Percentiles rank a stretch among this genome's conserved stretches.
phyloP scores from a whole-genome alignment of 306 rosid genomes.

The Lagenaria siceraria region DNA sequence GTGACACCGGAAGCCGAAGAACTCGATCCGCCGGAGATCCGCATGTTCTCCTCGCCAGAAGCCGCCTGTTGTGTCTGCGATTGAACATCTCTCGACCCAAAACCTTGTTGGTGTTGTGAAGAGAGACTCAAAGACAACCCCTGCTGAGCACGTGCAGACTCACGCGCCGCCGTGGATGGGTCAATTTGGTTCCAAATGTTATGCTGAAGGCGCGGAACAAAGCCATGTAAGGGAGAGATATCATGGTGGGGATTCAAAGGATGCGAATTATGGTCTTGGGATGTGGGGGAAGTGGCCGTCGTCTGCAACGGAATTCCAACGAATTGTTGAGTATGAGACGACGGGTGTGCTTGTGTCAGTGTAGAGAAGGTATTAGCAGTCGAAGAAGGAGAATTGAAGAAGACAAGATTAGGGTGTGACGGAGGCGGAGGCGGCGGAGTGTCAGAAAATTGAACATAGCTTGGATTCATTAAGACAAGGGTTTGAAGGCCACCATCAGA shows the following conservation, averaged over 20 bases:
- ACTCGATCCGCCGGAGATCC: conserved; percentile 45
- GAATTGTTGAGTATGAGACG: conserved; percentile 53
- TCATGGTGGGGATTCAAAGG: conserved; percentile 37
- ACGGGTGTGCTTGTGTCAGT: conserved; percentile 24
- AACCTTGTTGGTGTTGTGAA: conserved; percentile 46
- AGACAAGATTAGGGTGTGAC: conserved; percentile 29
- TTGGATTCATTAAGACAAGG: conserved; percentile 79
- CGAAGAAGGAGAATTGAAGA: conserved; percentile 41
- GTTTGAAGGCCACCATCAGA: conserved; percentile 78
- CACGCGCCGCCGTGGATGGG: conserved; percentile 57
- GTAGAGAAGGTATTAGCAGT: conserved; percentile 14
- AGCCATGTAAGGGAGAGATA: conserved; percentile 73
- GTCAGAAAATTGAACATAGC: conserved; percentile 68
- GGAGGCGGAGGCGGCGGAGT: conserved; percentile 37
- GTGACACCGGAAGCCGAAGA: conserved; percentile 59
- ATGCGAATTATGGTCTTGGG: conserved; percentile 40
- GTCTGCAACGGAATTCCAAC: conserved; percentile 50
- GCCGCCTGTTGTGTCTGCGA: conserved; percentile 14
- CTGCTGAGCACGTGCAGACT: conserved; percentile 48
- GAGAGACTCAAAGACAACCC: conserved; percentile 65
- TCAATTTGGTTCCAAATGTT: conserved; percentile 61
- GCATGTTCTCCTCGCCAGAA: conserved; percentile 46
- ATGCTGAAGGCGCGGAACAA: conserved; percentile 49
- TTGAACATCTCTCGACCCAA: conserved; percentile 41
- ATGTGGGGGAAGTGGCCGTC: not conserved